These are phyloP conservation scores for Trichoderma orchidacearum DNA, from an alignment of 495 filamentous ascomycete species.

Conservation along the genomic window DNA sequence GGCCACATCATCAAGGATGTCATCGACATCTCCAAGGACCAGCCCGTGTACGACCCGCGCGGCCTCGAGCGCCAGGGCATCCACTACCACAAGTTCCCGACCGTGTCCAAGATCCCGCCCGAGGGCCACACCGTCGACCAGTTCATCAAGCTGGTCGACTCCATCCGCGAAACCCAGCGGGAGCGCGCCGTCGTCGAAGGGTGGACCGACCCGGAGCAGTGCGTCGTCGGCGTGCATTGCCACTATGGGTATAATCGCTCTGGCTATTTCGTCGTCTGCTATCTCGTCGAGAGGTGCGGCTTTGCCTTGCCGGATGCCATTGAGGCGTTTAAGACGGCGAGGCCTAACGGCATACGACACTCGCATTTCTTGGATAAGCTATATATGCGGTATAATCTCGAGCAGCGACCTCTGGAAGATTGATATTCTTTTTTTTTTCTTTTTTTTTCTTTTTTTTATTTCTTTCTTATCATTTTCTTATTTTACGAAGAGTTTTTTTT, in stretches of 20 bases:
- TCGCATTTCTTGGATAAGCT: slow-evolving; percentile 79
- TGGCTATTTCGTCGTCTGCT: slow-evolving; percentile 82
- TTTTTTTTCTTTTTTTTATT: background rate
- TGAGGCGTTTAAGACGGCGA: slow-evolving; percentile 55
- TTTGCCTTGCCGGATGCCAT: slow-evolving; percentile 67
- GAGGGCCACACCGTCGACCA: slow-evolving; percentile 56
- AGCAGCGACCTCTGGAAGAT: slow-evolving; percentile 13
- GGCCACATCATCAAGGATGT: slow-evolving; percentile 51
- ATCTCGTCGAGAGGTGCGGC: slow-evolving; percentile 68
- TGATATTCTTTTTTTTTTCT: background rate
- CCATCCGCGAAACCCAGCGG: slow-evolving; percentile 40
- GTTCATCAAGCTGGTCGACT: slow-evolving; percentile 71
- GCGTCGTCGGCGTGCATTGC: slow-evolving; percentile 72
- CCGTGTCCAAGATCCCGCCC: slow-evolving; percentile 84
- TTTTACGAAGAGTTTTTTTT: background rate
- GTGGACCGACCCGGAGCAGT: slow-evolving; percentile 16
- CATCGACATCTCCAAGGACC: slow-evolving; percentile 78
- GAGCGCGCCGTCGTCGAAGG: slow-evolving; percentile 22
- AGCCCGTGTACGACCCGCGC: slow-evolving; percentile 71
- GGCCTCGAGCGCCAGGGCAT: slow-evolving; percentile 60
- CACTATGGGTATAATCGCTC: slow-evolving; percentile 93
- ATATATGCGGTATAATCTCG: slow-evolving; percentile 47
- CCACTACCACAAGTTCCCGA: slow-evolving; percentile 76
- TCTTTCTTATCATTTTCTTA: background rate
- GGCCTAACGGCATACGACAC: slow-evolving; percentile 79